Evolutionary conservation across 2,329 filamentous ascomycete species (phyloP).

Genomic region (Tolypocladium guangdongense): DNA sequence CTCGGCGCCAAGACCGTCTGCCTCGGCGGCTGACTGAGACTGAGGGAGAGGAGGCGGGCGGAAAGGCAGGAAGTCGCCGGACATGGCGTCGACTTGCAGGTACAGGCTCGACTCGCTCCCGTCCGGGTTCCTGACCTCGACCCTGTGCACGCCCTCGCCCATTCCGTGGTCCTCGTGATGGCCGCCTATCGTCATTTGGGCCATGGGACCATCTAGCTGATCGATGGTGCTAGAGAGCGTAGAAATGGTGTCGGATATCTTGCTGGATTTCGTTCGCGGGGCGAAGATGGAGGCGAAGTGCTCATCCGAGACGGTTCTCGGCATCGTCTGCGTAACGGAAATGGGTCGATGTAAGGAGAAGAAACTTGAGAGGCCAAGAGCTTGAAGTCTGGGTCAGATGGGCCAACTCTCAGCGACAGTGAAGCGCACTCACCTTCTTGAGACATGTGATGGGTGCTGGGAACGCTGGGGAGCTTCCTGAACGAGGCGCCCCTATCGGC

Average conservation of each 20-base stretch:
- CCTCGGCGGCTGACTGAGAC: slow-evolving; percentile 37
- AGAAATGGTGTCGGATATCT: slow-evolving; percentile 52
- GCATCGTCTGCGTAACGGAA: slow-evolving; percentile 74
- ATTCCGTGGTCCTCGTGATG: slow-evolving; percentile 29
- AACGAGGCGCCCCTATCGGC: slow-evolving; percentile 32
- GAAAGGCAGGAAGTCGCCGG: slow-evolving; percentile 68
- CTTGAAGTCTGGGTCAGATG: slow-evolving; percentile 32
- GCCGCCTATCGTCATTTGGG: slow-evolving; percentile 35
- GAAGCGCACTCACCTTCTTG: slow-evolving; percentile 45
- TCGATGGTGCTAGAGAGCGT: slow-evolving; percentile 53
- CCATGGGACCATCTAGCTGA: slow-evolving; percentile 47
- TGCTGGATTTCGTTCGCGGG: slow-evolving; percentile 34
- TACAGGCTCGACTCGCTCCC: slow-evolving; percentile 48
- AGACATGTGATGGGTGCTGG: slow-evolving; percentile 61
- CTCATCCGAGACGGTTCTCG: slow-evolving; percentile 57
- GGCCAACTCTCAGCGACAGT: neutral
- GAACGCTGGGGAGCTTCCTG: slow-evolving; percentile 59
- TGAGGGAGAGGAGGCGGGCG: slow-evolving; percentile 71
- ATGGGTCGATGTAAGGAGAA: slow-evolving; percentile 95
- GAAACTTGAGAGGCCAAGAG: slow-evolving; percentile 80
- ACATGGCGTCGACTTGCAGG: slow-evolving; percentile 57
- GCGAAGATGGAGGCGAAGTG: slow-evolving; percentile 80
- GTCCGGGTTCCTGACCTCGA: slow-evolving; percentile 44
- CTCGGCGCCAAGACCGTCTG: slow-evolving; percentile 20
- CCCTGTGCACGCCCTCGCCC: slow-evolving; percentile 36